These are phyloP conservation scores for Rehmannia glutinosa DNA, from an alignment of 257 asterid genomes.

Conservation along the genomic window DNA sequence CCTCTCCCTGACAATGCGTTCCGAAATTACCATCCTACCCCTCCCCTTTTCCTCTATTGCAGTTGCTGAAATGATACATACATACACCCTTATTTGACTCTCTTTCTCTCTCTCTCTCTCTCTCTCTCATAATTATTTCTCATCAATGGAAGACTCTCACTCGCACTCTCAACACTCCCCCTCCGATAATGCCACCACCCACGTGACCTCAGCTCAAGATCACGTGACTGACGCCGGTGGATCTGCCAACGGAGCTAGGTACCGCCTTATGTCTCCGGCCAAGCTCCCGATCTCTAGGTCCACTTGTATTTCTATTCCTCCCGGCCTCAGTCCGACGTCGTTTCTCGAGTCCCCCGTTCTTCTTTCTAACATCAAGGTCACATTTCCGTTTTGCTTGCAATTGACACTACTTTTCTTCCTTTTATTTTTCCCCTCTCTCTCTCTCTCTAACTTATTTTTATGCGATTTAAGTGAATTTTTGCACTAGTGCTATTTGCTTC, in stretches of 20 bases:
- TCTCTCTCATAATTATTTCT: no score
- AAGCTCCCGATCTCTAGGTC: constrained; percentile 99
- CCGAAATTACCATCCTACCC: constrained; percentile 26
- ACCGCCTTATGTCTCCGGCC: constrained; percentile 90
- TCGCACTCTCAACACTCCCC: constrained; percentile 23
- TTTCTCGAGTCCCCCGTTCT: constrained; percentile 95
- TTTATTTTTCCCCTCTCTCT: neutral
- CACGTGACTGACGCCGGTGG: constrained; percentile 38
- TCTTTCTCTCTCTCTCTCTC: no score
- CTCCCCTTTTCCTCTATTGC: neutral
- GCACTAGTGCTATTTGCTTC: constrained; percentile 10
- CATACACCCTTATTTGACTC: constrained; percentile 10
- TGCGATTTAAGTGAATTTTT: neutral
- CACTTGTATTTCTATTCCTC: constrained; percentile 74
- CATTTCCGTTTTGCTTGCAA: constrained; percentile 1
- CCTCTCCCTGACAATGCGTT: neutral
- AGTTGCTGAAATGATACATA: neutral
- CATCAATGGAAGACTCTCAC: constrained; percentile 43
- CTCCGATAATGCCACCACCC: constrained; percentile 20
- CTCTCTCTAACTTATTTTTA: neutral
- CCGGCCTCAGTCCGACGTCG: constrained; percentile 94
- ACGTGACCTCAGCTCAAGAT: constrained; percentile 15
- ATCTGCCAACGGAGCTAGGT: constrained; percentile 62
- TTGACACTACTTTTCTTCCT: constrained; percentile 2
- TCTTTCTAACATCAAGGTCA: constrained; percentile 86